A percentile compares a stretch with the other conserved stretches of the same genome.
Conservation (phyloP, 192 early-diverging fungal genomes). For the Coemansia sp. region DNA sequence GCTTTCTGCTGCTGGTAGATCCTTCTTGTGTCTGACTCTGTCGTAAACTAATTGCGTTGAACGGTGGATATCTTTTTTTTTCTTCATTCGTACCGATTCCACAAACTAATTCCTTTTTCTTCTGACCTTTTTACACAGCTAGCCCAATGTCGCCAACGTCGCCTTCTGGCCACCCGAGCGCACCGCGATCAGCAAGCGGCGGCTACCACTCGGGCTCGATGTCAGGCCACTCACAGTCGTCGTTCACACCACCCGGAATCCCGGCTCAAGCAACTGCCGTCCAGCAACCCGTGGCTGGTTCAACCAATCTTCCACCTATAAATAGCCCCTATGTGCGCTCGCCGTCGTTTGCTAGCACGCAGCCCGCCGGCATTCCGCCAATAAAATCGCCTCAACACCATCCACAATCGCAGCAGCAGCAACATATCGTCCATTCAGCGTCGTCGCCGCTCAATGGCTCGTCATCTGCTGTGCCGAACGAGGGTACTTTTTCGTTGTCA, state of each 20-base stretch:
- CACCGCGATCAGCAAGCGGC: constrained; percentile 34
- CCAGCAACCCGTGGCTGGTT: background rate
- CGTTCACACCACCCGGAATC: constrained; percentile 13
- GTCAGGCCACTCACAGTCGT: constrained; percentile 39
- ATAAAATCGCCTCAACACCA: constrained; percentile 26
- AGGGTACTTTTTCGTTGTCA: constrained; percentile 21
- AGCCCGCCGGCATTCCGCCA: constrained; percentile 18
- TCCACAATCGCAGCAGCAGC: constrained; percentile 13
- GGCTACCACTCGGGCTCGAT: constrained; percentile 29
- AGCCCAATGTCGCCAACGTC: constrained; percentile 45
- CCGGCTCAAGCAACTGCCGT: constrained; percentile 1
- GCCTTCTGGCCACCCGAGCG: constrained; percentile 17
- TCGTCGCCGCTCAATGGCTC: constrained; percentile 35
- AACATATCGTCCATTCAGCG: constrained; percentile 17
- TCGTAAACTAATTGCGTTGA: background rate
- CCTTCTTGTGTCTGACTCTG: background rate
- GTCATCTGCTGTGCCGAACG: constrained; percentile 18
- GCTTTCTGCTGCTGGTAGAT: background rate
- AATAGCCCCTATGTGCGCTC: constrained; percentile 40
- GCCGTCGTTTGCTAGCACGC: constrained; percentile 33
- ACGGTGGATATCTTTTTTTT: background rate
- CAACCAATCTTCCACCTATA: constrained; percentile 29
- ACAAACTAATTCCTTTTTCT: background rate
- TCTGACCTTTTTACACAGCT: background rate
- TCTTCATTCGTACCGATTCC: background rate